Conservation (phyloP, 805 yeast species). For the Teunomyces pallodes region DNA sequence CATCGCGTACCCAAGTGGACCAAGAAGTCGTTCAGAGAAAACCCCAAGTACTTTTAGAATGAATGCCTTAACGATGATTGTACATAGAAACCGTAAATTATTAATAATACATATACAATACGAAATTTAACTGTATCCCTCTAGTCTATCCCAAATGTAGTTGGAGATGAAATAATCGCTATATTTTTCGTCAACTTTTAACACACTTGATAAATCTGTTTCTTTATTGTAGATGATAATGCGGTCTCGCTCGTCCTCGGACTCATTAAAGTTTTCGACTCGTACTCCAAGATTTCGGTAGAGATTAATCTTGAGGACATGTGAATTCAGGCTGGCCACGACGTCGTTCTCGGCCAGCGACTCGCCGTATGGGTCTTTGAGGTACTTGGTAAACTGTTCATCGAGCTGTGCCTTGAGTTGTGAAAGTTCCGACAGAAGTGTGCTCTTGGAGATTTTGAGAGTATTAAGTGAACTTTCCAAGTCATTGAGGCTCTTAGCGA, state of each 20-base stretch:
- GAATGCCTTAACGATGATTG: neutral
- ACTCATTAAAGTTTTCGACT: conserved; percentile 31
- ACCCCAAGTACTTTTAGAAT: conserved; percentile 64
- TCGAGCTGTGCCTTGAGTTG: conserved; percentile 20
- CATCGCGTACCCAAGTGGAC: conserved; percentile 94
- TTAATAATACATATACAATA: conserved; percentile 1
- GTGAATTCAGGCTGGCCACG: conserved; percentile 40
- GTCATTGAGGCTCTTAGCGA: conserved; percentile 53
- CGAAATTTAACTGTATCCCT: conserved; percentile 4
- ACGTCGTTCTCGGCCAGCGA: conserved; percentile 30
- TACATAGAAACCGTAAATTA: conserved; percentile 6
- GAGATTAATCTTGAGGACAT: conserved; percentile 53
- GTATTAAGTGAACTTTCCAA: conserved; percentile 42
- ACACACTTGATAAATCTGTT: conserved; percentile 45
- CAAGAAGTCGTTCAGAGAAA: conserved; percentile 71
- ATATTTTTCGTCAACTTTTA: conserved; percentile 53
- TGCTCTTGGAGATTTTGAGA: conserved; percentile 31
- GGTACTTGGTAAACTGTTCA: conserved; percentile 3
- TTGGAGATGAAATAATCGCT: conserved; percentile 71
- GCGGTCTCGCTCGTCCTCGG: conserved; percentile 24
- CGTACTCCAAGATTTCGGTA: conserved; percentile 60
- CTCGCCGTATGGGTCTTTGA: conserved; percentile 20
- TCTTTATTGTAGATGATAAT: conserved; percentile 49
- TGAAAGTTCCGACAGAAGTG: conserved; percentile 35
- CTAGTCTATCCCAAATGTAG: conserved; percentile 71